Conservation (phyloP, 768 basidiomycete species). For the Serendipita sp. region DNA sequence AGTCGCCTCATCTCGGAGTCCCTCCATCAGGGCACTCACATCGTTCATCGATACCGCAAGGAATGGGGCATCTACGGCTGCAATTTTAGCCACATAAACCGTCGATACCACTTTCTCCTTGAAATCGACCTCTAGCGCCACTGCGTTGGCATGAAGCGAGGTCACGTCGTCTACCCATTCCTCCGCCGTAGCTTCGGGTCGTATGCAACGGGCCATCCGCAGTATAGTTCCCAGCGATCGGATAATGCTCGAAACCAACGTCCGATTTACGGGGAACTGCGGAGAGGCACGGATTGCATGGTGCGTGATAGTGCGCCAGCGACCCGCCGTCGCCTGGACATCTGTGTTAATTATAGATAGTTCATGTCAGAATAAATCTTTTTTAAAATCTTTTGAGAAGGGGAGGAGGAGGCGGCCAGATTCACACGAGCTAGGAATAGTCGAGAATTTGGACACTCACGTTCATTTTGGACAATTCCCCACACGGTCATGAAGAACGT, state of each 20-base stretch:
- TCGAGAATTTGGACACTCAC: not conserved
- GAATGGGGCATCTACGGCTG: not conserved
- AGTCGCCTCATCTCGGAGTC: not conserved
- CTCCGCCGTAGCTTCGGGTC: not conserved
- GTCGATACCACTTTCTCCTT: not conserved
- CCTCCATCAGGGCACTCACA: not conserved
- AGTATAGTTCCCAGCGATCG: not conserved
- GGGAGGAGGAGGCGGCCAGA: not conserved
- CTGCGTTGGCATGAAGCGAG: not conserved
- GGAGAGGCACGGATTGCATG: not conserved
- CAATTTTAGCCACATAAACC: not conserved
- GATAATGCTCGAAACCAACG: not conserved
- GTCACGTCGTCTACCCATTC: not conserved
- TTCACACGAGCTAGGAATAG: not conserved
- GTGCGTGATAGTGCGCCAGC: not conserved
- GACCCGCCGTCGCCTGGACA: not conserved
- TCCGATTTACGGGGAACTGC: slow-evolving; percentile 1
- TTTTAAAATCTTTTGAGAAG: not conserved
- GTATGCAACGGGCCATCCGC: not conserved
- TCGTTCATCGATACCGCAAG: not conserved
- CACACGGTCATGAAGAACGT: not conserved
- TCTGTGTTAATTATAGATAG: not conserved
- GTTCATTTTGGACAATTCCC: not conserved
- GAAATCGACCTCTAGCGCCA: not conserved
- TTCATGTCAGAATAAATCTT: not conserved